Conservation (phyloP, 2,329 filamentous ascomycete species). For the Alternaria dauci region DNA sequence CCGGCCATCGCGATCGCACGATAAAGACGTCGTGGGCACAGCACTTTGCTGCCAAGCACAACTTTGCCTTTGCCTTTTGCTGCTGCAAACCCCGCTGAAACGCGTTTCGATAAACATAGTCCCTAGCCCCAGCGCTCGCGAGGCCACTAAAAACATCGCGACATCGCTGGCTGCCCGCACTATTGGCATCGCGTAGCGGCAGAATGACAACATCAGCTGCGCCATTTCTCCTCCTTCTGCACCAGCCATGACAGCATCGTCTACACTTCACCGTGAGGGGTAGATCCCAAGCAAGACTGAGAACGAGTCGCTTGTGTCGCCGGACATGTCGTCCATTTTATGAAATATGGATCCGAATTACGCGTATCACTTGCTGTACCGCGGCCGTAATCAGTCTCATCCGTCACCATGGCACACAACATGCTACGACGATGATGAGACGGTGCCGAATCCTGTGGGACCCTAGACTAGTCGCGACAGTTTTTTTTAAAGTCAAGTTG, state of each 20-base stretch:
- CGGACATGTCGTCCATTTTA: neutral
- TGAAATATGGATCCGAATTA: constrained; percentile 8
- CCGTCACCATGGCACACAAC: neutral
- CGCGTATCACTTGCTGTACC: constrained; percentile 11
- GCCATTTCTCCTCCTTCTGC: neutral
- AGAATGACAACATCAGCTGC: constrained; percentile 3
- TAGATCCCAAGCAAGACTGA: neutral
- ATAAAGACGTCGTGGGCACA: neutral
- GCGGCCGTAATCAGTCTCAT: neutral
- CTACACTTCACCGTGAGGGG: neutral
- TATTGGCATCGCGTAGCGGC: constrained; percentile 2
- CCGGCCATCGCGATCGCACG: constrained; percentile 3
- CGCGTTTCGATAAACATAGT: constrained; percentile 16
- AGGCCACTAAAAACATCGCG: neutral
- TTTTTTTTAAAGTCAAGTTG: neutral
- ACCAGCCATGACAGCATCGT: neutral
- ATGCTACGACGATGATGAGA: neutral
- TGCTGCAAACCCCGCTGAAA: constrained; percentile 6
- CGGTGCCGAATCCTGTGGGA: neutral
- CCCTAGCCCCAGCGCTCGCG: neutral
- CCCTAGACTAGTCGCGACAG: neutral
- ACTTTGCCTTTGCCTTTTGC: neutral
- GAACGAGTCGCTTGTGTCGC: neutral
- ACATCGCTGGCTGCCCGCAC: constrained; percentile 3
- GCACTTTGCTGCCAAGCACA: constrained; percentile 1